Evolutionary conservation across 2,329 filamentous ascomycete species (phyloP).

Genomic region (Didymella pinodella): DNA sequence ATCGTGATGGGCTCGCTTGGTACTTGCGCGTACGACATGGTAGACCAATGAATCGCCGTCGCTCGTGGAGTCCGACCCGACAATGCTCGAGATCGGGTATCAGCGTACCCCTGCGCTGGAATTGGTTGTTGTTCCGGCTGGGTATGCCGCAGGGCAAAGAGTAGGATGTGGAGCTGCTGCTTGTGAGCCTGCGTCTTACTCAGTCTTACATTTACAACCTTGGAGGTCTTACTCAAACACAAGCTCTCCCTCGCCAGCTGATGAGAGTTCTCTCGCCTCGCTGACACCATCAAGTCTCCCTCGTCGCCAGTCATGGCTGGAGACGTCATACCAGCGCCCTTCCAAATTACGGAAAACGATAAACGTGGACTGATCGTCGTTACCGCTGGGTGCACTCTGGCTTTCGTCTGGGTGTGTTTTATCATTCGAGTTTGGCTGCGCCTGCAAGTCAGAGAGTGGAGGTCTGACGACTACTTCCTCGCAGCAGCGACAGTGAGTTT

Average conservation of each 20-base stretch:
- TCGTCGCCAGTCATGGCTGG: slow-evolving; percentile 28
- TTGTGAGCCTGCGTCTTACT: slow-evolving; percentile 11
- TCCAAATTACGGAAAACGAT: slow-evolving; percentile 40
- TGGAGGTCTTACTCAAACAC: slow-evolving; percentile 2
- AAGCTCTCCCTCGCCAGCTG: slow-evolving; percentile 11
- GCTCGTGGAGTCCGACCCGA: slow-evolving; percentile 13
- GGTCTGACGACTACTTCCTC: slow-evolving; percentile 41
- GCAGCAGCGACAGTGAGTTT: slow-evolving; percentile 33
- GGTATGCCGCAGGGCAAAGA: slow-evolving; percentile 18
- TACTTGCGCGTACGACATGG: neutral
- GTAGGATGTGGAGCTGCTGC: slow-evolving; percentile 14
- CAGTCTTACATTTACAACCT: slow-evolving; percentile 1
- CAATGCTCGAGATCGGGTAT: slow-evolving; percentile 14
- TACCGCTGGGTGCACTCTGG: slow-evolving; percentile 36
- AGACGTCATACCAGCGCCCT: slow-evolving; percentile 38
- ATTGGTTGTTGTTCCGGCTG: slow-evolving; percentile 13
- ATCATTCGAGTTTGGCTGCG: slow-evolving; percentile 44
- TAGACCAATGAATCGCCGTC: slow-evolving; percentile 11
- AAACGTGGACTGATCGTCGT: slow-evolving; percentile 48
- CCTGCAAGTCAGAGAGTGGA: slow-evolving; percentile 41
- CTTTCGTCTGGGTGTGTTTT: slow-evolving; percentile 43
- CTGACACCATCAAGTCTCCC: slow-evolving; percentile 4
- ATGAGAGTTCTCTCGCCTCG: slow-evolving; percentile 11
- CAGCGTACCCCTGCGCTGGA: slow-evolving; percentile 18
- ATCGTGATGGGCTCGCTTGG: slow-evolving; percentile 12